phyloP scores from a whole-genome alignment of 2,329 filamentous ascomycete genomes.

The Didymella keratinophila region DNA sequence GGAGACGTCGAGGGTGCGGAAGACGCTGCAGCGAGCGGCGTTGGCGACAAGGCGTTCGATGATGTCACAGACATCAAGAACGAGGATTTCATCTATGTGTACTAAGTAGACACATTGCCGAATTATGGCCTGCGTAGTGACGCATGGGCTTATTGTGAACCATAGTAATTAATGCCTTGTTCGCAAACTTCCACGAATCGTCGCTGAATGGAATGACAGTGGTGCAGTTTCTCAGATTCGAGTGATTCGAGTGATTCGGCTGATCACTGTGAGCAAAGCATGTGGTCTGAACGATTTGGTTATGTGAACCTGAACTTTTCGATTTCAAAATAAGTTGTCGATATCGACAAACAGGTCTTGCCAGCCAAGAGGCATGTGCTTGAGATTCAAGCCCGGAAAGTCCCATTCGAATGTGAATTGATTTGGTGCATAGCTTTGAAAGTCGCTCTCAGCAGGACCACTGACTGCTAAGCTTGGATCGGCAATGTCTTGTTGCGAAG shows the following conservation, averaged over 20 bases:
- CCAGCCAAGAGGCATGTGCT: slow-evolving; percentile 58
- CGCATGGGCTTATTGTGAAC: not conserved
- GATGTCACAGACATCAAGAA: slow-evolving; percentile 69
- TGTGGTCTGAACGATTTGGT: not conserved
- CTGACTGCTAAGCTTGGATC: slow-evolving; percentile 12
- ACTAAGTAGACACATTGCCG: slow-evolving; percentile 32
- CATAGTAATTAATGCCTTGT: not conserved
- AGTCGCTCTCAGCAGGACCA: slow-evolving; percentile 54
- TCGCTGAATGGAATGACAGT: not conserved
- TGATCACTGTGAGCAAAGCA: too few relatives aligned
- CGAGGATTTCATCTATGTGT: slow-evolving; percentile 70
- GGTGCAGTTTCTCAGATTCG: not conserved
- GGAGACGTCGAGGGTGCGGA: slow-evolving; percentile 42
- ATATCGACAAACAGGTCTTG: slow-evolving; percentile 59
- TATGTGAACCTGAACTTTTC: not conserved
- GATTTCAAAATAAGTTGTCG: slow-evolving; percentile 38
- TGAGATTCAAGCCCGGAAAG: slow-evolving; percentile 63
- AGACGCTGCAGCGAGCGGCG: slow-evolving; percentile 33
- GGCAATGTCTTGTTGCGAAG: slow-evolving; percentile 25
- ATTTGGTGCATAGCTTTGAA: slow-evolving; percentile 63
- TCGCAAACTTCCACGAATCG: not conserved
- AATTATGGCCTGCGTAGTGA: not conserved
- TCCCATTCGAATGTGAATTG: slow-evolving; percentile 67
- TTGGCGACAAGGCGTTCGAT: slow-evolving; percentile 61
- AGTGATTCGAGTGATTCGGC: not conserved